phyloP scores from a whole-genome alignment of 257 asterid species.

The Petunia secreta region DNA sequence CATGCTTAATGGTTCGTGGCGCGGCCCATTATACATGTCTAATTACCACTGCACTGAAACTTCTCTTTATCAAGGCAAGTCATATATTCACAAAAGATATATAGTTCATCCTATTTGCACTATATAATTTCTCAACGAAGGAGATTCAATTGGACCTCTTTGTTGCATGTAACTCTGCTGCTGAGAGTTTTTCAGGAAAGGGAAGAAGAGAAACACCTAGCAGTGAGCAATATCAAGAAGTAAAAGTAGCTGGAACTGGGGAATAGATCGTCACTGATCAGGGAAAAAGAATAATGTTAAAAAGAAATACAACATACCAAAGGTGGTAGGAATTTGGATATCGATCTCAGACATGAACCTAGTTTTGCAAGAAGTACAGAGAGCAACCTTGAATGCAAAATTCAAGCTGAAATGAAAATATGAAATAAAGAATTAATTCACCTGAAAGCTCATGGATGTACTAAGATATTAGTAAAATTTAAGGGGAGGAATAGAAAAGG shows the following conservation, averaged over 20 bases:
- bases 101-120: no score
- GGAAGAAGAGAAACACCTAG: background rate
- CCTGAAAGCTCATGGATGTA: background rate
- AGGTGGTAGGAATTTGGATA: slow-evolving; percentile 23
- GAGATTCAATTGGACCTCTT: no score
- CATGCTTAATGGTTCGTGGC: no score
- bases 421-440: background rate
- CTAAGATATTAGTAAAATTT: background rate
- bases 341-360: slow-evolving; percentile 31
- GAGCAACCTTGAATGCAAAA: slow-evolving; percentile 19
- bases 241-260: background rate
- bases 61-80: no score
- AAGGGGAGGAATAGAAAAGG: background rate
- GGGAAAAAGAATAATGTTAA: background rate
- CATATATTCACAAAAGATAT: no score
- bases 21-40: no score
- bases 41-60: no score
- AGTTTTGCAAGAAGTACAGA: slow-evolving; percentile 5
- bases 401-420: slow-evolving; percentile 21
- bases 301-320: slow-evolving; percentile 21
- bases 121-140: no score
- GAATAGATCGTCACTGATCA: background rate
- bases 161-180: no score
- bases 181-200: background rate
- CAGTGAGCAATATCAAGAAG: background rate